Percentiles rank a stretch among this genome's conserved stretches.
These are phyloP conservation scores for Hymenoscyphus infarciens DNA, from an alignment of 2,329 filamentous ascomycete species.

Conservation along the genomic window DNA sequence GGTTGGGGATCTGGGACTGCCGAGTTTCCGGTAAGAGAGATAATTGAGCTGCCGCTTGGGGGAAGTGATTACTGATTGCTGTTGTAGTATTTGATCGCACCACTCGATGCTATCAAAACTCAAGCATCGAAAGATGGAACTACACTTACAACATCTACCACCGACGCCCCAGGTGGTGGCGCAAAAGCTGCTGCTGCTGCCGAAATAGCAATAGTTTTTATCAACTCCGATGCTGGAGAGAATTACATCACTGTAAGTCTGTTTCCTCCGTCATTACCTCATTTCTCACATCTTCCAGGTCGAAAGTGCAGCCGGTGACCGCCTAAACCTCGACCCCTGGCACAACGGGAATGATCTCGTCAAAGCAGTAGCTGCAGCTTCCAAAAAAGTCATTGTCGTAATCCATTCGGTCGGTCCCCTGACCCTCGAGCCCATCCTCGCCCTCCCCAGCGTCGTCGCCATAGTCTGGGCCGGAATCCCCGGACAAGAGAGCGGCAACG, in stretches of 20 bases:
- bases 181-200: constrained; percentile 29
- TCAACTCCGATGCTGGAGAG: constrained; percentile 69
- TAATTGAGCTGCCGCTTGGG: too few species aligned
- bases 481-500: constrained; percentile 36
- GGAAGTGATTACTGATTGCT: neutral
- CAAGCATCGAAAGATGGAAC: constrained; percentile 51
- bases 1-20: constrained; percentile 52
- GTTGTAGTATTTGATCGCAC: constrained; percentile 54
- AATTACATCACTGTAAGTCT: constrained; percentile 51
- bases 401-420: constrained; percentile 61
- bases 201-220: constrained; percentile 66
- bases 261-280: constrained; percentile 55
- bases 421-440: constrained; percentile 55
- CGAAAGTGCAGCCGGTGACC: constrained; percentile 63
- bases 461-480: constrained; percentile 56
- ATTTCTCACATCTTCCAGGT: constrained; percentile 43
- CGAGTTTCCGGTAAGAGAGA: constrained; percentile 47
- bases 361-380: constrained; percentile 47
- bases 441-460: constrained; percentile 58
- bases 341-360: constrained; percentile 61
- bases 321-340: constrained; percentile 60
- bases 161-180: constrained; percentile 41
- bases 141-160: constrained; percentile 51
- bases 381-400: constrained; percentile 47
- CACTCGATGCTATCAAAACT: constrained; percentile 60